phyloP scores from a whole-genome alignment of 257 asterid species.

The Galeopsis tetrahit region DNA sequence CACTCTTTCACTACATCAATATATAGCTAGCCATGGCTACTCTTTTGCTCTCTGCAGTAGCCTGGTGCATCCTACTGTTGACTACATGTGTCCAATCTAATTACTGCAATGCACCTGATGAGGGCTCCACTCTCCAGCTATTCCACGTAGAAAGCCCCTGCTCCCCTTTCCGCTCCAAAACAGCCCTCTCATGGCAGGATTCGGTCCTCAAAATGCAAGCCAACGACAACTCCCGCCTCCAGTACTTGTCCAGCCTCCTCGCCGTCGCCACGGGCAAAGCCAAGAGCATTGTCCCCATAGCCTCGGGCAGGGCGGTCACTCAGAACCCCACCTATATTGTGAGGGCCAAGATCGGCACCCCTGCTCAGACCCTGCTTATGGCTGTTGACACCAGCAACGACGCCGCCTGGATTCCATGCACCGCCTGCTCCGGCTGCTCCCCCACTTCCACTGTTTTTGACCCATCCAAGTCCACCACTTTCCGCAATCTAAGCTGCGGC shows the following conservation, averaged over 20 bases:
- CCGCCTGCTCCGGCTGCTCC: constrained; percentile 64
- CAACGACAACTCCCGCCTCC: constrained; percentile 52
- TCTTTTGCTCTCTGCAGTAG: constrained; percentile 26
- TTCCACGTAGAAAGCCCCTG: constrained; percentile 51
- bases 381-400: constrained; percentile 72
- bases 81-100: constrained; percentile 24
- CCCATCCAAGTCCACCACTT: constrained; percentile 43
- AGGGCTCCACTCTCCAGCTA: constrained; percentile 43
- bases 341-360: constrained; percentile 61
- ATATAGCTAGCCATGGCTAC: no score
- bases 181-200: constrained; percentile 56
- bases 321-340: constrained; percentile 67
- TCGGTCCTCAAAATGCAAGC: constrained; percentile 61
- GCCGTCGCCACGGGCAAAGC: constrained; percentile 24
- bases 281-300: constrained; percentile 51
- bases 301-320: constrained; percentile 60
- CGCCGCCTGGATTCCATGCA: constrained; percentile 65
- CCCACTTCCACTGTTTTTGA: constrained; percentile 39
- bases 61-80: constrained; percentile 21
- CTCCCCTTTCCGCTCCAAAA: constrained; percentile 49
- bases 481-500: constrained; percentile 48
- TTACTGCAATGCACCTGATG: constrained; percentile 30
- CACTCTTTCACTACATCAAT: no score
- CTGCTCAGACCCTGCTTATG: constrained; percentile 56
- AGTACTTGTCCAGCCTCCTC: constrained; percentile 52